Conservation (phyloP, 208 protist species). For the Acanthamoeba lenticulata region DNA sequence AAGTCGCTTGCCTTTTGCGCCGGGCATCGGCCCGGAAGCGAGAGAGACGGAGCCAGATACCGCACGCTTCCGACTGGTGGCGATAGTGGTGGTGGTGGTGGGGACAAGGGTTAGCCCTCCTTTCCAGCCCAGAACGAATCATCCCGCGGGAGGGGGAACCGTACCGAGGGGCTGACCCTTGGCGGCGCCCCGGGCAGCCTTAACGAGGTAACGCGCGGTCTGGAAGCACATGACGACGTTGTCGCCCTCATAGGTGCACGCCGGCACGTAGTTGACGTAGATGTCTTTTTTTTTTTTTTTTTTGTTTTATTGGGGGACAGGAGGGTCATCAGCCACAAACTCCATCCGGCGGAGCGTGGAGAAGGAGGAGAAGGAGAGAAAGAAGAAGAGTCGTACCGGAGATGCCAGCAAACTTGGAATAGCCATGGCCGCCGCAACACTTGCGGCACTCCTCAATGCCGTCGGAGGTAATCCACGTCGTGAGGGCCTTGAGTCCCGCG, state of each 20-base stretch:
- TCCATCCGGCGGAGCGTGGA: no score
- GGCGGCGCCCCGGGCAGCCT: background rate
- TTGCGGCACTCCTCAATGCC: conserved; percentile 28
- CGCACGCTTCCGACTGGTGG: background rate
- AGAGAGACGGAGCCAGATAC: background rate
- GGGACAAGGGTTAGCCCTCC: no score
- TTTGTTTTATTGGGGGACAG: no score
- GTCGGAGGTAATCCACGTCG: background rate
- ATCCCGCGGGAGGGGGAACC: background rate
- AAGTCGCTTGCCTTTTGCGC: background rate
- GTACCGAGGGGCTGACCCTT: conserved; percentile 9
- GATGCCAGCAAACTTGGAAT: conserved; percentile 16
- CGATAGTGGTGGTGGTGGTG: no score
- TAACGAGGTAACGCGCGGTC: conserved; percentile 58
- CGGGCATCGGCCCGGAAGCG: background rate
- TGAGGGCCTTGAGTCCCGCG: conserved; percentile 29
- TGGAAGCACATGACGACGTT: conserved; percentile 65
- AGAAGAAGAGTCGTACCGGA: background rate
- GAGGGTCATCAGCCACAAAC: background rate
- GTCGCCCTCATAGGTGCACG: conserved; percentile 60
- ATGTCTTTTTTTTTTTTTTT: background rate
- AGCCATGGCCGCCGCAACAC: conserved; percentile 65
- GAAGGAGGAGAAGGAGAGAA: background rate
- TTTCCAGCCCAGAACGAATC: no score
- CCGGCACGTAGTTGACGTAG: conserved; percentile 35